Evolutionary conservation across 768 basidiomycete genomes (phyloP).

Genomic region (Auriscalpium orientale): DNA sequence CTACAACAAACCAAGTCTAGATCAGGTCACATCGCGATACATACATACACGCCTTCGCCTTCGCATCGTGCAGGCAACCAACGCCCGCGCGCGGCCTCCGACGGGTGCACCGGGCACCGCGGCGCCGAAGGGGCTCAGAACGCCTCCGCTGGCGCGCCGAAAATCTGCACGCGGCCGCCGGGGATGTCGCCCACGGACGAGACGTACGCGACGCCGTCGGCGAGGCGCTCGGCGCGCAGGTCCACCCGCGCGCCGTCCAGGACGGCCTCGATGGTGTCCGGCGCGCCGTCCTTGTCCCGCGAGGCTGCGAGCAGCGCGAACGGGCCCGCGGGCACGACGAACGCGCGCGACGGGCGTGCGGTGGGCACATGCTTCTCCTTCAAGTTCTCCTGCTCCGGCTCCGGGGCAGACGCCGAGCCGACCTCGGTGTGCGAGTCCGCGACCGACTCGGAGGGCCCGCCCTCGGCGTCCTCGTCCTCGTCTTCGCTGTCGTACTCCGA

Average conservation of each 20-base stretch:
- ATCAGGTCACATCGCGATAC: too few relatives aligned
- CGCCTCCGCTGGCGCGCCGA: background rate
- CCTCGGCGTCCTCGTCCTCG: background rate
- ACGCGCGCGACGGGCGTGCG: background rate
- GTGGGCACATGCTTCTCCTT: background rate
- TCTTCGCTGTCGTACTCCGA: background rate
- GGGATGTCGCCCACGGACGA: conserved; percentile 3
- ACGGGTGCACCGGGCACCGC: background rate
- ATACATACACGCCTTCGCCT: background rate
- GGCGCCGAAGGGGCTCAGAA: background rate
- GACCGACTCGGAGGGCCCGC: background rate
- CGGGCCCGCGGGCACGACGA: conserved; percentile 10
- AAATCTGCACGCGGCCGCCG: conserved; percentile 10
- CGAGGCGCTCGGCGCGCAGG: conserved; percentile 2
- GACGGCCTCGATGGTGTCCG: background rate
- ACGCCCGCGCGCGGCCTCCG: background rate
- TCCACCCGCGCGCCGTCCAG: conserved; percentile 9
- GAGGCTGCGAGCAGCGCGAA: conserved; percentile 5
- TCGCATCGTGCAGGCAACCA: background rate
- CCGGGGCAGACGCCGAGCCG: background rate
- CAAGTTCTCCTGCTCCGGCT: background rate
- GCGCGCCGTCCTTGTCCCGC: background rate
- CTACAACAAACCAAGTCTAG: too few relatives aligned
- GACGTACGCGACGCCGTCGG: conserved; percentile 7
- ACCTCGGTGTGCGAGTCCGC: conserved; percentile 10